Base-by-base conservation (phyloP, 1,284 basidiomycete species). In the Chondrostereum purpureum region DNA sequence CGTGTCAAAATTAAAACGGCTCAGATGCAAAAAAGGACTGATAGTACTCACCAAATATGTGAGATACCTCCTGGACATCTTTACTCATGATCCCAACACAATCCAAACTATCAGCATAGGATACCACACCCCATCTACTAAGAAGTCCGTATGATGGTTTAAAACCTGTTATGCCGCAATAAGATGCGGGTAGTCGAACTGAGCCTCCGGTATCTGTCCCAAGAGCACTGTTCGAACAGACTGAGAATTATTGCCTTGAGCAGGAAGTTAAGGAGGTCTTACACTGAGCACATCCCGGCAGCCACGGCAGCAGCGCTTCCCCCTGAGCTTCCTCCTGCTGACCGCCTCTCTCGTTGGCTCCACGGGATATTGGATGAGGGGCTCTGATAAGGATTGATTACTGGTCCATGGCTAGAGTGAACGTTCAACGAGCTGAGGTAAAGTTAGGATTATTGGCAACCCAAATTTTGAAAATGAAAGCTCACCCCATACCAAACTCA, bases 151-250 rank as follows among this genome's bases (percentile, higher is more conserved):
- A 98, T 0, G 92, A 94, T 0, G 95, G 95, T 59, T 99, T 99
- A 42, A 98, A 67, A 0, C 94, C 95, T 3, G 88, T 80, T 0
- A 97, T 72, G 2, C 94, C 93, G 56, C 92, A 97, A 60, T 96
- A 98, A 1, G 92, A 84, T 0, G 94, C 94, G 0, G 95, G 96
- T 2, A 99, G 69, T 23, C 95, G 78, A 3, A 89, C 83, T 4
- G 94, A 98, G 0, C 95, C 96, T 4, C 95, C 96, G 0, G 96
- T 99, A 59, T 99, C 95, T 0, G 92, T 95, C 2, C 85, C 91
- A 19, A 99, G 64, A 0, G 95, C 91, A 33, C 92, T 94, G 52
- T 49, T 55, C 54, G 33, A 54, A 42, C 5, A 39, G 16, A 16
- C 31, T 23, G 14, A 43, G 20, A 18, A 43, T 23, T n/a, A 14